Base-by-base conservation (phyloP, 75 land plant genomes). In the Picea glauca region DNA sequence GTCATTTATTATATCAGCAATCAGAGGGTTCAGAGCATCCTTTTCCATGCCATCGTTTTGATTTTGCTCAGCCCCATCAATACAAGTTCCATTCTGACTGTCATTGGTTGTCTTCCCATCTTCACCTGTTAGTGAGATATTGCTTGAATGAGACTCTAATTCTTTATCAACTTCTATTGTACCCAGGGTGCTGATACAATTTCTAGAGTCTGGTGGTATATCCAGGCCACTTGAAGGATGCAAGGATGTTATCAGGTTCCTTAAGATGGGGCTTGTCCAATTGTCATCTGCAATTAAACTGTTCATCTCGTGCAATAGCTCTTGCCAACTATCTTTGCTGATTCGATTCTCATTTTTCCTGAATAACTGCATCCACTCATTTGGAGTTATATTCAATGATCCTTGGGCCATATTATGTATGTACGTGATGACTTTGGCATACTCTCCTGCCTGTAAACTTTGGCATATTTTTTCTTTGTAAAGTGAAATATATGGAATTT, bases 401-500 rank as follows among this genome's bases (percentile, higher is more conserved):
- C 89, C 87, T 76, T 87, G 72, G 50, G 81, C 91, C 83, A 89
- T 84, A 60, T 79, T n/a, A 15, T 81, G 84, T 20, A 87, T 58
- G 13, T 85, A 80, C 64, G 68, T 56, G 4, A 87, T 75, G 12
- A 81, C 84, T 73, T 76, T 82, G 38, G 79, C 85, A 77, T 80
- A 86, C 56, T 81, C 82, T 5, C 66, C 65, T 58, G 72, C 83
- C 75, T 60, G 58, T 58, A 79, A 63, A n/a, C 80, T 77, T 75
- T 86, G 90, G 56, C 85, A 83, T 68, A 88, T 32, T 87, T 89
- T 83, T 83, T 89, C 93, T 26, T 76, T 81, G 82, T 87, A 91
- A 46, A 87, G 61, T 38, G 85, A 78, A 5, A 58, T 15, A 63
- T 82, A 76, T 73, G 93, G 93, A 59, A 89, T 79, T 58, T 87